phyloP scores from a whole-genome alignment of 495 filamentous ascomycete genomes.

The Penicillium samsonianum region DNA sequence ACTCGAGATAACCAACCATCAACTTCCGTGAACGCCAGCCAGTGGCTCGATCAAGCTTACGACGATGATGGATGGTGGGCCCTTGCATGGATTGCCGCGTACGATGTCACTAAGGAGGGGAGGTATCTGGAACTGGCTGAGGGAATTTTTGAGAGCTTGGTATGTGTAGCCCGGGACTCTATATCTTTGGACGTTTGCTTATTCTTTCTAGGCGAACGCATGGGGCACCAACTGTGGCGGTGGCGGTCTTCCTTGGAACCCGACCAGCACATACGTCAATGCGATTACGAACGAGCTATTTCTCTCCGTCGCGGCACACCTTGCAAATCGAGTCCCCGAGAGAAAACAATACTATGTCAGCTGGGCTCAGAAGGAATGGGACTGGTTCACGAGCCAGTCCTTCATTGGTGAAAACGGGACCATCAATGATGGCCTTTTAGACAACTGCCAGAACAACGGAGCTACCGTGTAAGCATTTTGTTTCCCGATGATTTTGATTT shows the following conservation, averaged over 20 bases:
- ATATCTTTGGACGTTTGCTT: conserved; percentile 1
- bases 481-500: background rate
- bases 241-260: conserved; percentile 71
- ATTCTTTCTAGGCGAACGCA: conserved; percentile 36
- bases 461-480: conserved; percentile 40
- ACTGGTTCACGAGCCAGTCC: conserved; percentile 66
- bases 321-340: conserved; percentile 63
- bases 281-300: conserved; percentile 79
- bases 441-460: conserved; percentile 65
- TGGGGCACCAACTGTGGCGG: conserved; percentile 47
- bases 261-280: conserved; percentile 59
- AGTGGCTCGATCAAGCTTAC: conserved; percentile 61
- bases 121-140: conserved; percentile 58
- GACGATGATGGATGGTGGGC: conserved; percentile 79
- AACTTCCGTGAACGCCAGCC: conserved; percentile 22
- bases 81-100: conserved; percentile 63
- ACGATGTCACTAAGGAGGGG: conserved; percentile 58
- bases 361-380: conserved; percentile 60
- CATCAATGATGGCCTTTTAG: conserved; percentile 71
- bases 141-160: conserved; percentile 62
- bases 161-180: conserved; percentile 12
- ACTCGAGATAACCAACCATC: conserved; percentile 8
- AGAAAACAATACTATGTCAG: conserved; percentile 55
- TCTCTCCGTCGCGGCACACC: conserved; percentile 65
- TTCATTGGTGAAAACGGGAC: conserved; percentile 65